phyloP scores from a whole-genome alignment of 78 protist genomes.

The Emiliania huxleyi region DNA sequence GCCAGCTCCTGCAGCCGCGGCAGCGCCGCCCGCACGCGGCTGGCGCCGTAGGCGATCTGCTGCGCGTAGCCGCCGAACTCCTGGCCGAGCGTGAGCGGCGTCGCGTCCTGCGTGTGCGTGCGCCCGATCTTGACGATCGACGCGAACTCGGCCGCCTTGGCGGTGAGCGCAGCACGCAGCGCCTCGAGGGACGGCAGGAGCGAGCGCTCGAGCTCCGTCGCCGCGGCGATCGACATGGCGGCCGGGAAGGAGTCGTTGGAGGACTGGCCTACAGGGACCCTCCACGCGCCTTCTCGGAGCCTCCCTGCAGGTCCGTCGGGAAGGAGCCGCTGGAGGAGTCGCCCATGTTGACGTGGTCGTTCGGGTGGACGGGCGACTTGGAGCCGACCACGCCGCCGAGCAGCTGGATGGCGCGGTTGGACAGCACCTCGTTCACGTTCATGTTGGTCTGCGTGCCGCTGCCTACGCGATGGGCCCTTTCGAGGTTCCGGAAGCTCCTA shows the following conservation, averaged over 20 bases:
- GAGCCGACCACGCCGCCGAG: constrained; percentile 81
- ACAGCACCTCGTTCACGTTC: constrained; percentile 88
- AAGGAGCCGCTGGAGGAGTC: constrained; percentile 74
- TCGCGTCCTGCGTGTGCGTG: constrained; percentile 91
- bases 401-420: constrained; percentile 81
- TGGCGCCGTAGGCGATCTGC: constrained; percentile 72
- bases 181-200: constrained; percentile 68
- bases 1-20: constrained; percentile 77
- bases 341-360: constrained; percentile 91
- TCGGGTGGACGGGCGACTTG: constrained; percentile 90
- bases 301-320: constrained; percentile 95
- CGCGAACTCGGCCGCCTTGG: constrained; percentile 68
- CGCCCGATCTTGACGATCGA: constrained; percentile 90
- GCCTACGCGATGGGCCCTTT: background rate
- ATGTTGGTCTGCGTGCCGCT: constrained; percentile 94
- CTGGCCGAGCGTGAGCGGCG: constrained; percentile 91
- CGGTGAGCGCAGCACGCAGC: constrained; percentile 54
- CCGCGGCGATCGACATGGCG: constrained; percentile 93
- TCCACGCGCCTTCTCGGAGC: constrained; percentile 62
- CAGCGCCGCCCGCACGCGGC: constrained; percentile 60
- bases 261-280: background rate
- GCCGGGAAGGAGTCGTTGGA: constrained; percentile 86
- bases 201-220: background rate
- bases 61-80: constrained; percentile 85
- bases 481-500: no score